phyloP scores from a whole-genome alignment of 2,329 filamentous ascomycete genomes.

The Fusarium sp. region DNA sequence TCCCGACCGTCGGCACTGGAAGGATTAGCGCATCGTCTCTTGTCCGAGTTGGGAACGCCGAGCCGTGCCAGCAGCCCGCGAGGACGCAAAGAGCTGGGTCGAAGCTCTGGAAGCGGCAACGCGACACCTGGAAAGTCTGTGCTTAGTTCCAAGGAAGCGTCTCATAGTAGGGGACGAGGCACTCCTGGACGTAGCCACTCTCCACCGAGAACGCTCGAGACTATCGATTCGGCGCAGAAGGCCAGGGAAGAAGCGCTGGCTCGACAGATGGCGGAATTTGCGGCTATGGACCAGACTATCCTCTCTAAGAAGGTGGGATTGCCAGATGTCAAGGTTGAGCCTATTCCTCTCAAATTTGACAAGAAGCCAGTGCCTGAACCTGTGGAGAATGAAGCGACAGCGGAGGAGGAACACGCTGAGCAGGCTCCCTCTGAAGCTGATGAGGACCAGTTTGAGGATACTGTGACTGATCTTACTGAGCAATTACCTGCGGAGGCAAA shows the following conservation, averaged over 20 bases:
- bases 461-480: not conserved
- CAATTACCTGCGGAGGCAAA: not conserved
- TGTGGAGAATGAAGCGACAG: constrained; percentile 35
- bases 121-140: constrained; percentile 47
- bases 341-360: constrained; percentile 59
- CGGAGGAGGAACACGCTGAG: constrained; percentile 11
- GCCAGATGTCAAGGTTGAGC: constrained; percentile 52
- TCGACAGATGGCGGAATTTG: constrained; percentile 67
- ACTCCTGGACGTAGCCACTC: constrained; percentile 54
- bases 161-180: constrained; percentile 48
- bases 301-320: constrained; percentile 64
- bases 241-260: constrained; percentile 49
- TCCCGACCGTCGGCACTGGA: constrained; percentile 65
- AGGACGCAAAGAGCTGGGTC: constrained; percentile 57
- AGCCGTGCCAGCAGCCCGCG: constrained; percentile 60
- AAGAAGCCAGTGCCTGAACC: constrained; percentile 43
- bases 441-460: constrained; percentile 14
- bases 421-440: not conserved
- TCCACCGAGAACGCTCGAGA: constrained; percentile 47
- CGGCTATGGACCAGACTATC: constrained; percentile 71
- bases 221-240: constrained; percentile 40
- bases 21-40: constrained; percentile 68
- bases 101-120: constrained; percentile 45
- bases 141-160: constrained; percentile 55
- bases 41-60: constrained; percentile 67